A percentile compares a stretch with the other conserved stretches of the same genome.
Conservation (phyloP, 2,329 filamentous ascomycete genomes). For the Cladosporium sp. region DNA sequence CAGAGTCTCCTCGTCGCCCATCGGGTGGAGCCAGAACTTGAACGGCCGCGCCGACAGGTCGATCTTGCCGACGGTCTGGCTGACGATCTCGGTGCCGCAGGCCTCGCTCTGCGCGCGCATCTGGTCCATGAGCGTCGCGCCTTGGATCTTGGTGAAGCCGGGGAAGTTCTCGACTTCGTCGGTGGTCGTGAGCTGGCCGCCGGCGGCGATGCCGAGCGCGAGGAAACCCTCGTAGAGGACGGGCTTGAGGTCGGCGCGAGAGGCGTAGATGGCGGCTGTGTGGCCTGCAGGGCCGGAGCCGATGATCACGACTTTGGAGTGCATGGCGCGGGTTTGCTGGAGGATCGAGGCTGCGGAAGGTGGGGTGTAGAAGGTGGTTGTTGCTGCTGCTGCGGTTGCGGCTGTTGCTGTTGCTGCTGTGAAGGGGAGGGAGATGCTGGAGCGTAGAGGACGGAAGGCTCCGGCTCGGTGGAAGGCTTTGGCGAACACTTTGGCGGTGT, state of each 20-base stretch:
- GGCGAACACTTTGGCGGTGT: constrained; percentile 84
- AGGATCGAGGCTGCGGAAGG: constrained; percentile 22
- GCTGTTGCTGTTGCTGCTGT: constrained; percentile 30
- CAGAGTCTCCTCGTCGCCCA: constrained; percentile 71
- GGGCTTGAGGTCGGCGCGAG: constrained; percentile 88
- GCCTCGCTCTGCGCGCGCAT: constrained; percentile 88
- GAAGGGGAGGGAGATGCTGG: constrained; percentile 65
- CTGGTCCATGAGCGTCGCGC: constrained; percentile 83
- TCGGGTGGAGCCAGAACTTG: constrained; percentile 67
- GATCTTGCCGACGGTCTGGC: constrained; percentile 83
- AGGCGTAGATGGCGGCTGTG: constrained; percentile 93
- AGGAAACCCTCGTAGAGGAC: constrained; percentile 97
- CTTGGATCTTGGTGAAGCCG: constrained; percentile 87
- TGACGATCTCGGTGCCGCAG: constrained; percentile 89
- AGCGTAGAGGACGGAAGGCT: constrained; percentile 55
- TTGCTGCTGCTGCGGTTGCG: constrained; percentile 42
- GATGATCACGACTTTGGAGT: constrained; percentile 75
- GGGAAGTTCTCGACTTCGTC: constrained; percentile 99
- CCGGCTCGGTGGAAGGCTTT: constrained; percentile 65
- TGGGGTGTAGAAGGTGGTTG: constrained; percentile 26
- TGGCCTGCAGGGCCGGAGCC: constrained; percentile 94
- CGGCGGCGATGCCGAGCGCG: constrained; percentile 91
- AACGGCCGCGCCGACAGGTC: constrained; percentile 82
- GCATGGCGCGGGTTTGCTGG: constrained; percentile 59
- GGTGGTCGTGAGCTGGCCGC: constrained; percentile 94